Base-by-base conservation (phyloP, 345 rosid species). In the Gossypium herbaceum region DNA sequence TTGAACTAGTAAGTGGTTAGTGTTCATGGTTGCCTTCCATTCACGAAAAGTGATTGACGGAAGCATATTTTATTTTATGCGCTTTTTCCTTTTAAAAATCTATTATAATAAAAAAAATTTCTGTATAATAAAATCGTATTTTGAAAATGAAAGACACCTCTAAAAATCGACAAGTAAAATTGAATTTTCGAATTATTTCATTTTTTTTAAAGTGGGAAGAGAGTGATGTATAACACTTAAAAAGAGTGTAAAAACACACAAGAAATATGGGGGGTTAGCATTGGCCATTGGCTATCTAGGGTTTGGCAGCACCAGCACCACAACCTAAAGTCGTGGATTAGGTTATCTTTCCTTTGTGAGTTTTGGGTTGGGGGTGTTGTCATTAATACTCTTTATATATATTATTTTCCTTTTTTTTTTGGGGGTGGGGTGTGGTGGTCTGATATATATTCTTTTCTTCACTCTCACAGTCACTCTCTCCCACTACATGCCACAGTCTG, bases 11-110 rank as follows among this genome's bases (percentile, higher is more conserved):
- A 80, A 90, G 95, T 90, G 92, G 95, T 80, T 87, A 85, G 87
- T 83, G 92, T 81, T 80, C 80, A 84, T 81, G 88, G 92, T 92
- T 88, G 97, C 92, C 94, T 86, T 86, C 78, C 85, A 81, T 91
- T 91, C 97, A 92, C 97, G 93, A 87, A 94, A 94, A 94, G 97
- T 77, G 84, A 84, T 80, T 81, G 90, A 88, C 80, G 82, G 79
- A 74, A 79, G 88, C 90, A 85, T 90, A 88, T 88, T 81, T 82
- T 17, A 43, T 65, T 77, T 65, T 22, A 41, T 43, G 50, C 19
- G 7, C 5, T 34, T 73, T 19, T 9, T 58, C 16, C 59, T 55
- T n/a, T 59, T 47, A 29, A 29, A 29, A 29, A 29, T 29, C 5
- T 29, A 3, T 29, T 29, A 0, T 0, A 29, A 47, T 47, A 20